Evolutionary conservation across 2,329 filamentous ascomycete genomes (phyloP).

Genomic region (Epichloe coenophiala): DNA sequence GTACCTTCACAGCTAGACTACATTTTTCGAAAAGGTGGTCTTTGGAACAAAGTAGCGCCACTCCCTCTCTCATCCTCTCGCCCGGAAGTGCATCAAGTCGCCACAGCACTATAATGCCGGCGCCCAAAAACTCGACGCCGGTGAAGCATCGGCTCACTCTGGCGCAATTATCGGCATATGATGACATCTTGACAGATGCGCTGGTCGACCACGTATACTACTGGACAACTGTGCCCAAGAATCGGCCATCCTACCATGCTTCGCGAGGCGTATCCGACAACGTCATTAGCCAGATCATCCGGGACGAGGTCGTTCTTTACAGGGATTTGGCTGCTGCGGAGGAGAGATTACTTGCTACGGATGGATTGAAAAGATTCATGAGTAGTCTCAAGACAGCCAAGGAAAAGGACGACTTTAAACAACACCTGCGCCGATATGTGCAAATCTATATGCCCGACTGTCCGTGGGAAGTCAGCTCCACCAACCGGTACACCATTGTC

Average conservation of each 20-base stretch:
- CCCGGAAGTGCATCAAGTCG: not conserved
- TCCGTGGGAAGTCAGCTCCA: conserved; percentile 81
- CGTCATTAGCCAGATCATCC: conserved; percentile 47
- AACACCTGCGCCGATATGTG: conserved; percentile 80
- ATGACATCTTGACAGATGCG: conserved; percentile 90
- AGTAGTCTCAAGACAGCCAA: conserved; percentile 55
- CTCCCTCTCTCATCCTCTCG: not conserved
- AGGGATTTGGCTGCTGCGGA: conserved; percentile 62
- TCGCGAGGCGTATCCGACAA: conserved; percentile 63
- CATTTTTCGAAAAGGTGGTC: conserved; percentile 2
- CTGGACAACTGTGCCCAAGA: conserved; percentile 94
- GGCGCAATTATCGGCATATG: conserved; percentile 79
- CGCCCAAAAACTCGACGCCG: conserved; percentile 19
- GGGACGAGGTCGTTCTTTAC: conserved; percentile 55
- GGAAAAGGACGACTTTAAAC: conserved; percentile 75
- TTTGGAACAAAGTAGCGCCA: conserved; percentile 7
- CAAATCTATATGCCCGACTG: conserved; percentile 89
- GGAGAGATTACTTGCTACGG: conserved; percentile 54
- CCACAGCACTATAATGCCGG: conserved; percentile 19
- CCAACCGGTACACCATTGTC: conserved; percentile 87
- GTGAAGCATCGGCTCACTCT: conserved; percentile 64
- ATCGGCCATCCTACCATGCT: conserved; percentile 72
- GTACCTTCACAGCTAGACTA: not conserved
- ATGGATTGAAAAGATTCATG: conserved; percentile 61
- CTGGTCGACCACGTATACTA: conserved; percentile 93